Evolutionary conservation across 352 stramenopile genomes (phyloP).

Genomic region (Aphanomyces cochlioides): DNA sequence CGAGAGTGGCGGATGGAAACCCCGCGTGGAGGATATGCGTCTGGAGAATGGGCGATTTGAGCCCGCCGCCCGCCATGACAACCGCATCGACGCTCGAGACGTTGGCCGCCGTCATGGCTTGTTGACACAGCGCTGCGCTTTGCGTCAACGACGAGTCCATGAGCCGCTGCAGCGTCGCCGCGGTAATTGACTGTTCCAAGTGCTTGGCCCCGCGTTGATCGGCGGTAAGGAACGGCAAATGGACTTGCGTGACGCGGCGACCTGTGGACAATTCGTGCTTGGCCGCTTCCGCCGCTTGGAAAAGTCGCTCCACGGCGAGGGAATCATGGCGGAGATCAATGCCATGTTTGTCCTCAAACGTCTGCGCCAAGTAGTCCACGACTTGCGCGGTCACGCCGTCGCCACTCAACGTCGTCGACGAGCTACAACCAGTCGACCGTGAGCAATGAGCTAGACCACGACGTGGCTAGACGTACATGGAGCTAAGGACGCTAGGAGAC

Average conservation of each 20-base stretch:
- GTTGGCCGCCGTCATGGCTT: constrained; percentile 37
- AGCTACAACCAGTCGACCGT: not conserved
- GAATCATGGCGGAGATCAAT: constrained; percentile 72
- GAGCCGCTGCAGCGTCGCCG: constrained; percentile 48
- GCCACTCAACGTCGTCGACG: constrained; percentile 44
- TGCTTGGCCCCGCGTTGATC: constrained; percentile 65
- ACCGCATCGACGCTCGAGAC: constrained; percentile 45
- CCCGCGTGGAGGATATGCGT: not conserved
- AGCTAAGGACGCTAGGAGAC: not conserved
- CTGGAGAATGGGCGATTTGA: constrained; percentile 33
- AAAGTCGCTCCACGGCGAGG: constrained; percentile 63
- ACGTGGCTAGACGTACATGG: constrained; percentile 41
- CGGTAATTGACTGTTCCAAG: constrained; percentile 57
- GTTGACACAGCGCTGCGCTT: constrained; percentile 40
- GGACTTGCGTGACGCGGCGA: constrained; percentile 49
- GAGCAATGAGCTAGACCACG: constrained; percentile 24
- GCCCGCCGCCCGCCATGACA: constrained; percentile 56
- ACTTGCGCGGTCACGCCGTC: constrained; percentile 47
- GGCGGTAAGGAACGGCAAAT: constrained; percentile 75
- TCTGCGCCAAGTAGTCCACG: constrained; percentile 47
- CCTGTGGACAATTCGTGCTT: constrained; percentile 66
- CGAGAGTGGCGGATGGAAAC: not conserved
- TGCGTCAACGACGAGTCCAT: constrained; percentile 42
- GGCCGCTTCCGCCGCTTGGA: constrained; percentile 61
- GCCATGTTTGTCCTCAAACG: constrained; percentile 49